phyloP scores from a whole-genome alignment of 2,329 filamentous ascomycete species.

The Chalaropsis thielavioides region DNA sequence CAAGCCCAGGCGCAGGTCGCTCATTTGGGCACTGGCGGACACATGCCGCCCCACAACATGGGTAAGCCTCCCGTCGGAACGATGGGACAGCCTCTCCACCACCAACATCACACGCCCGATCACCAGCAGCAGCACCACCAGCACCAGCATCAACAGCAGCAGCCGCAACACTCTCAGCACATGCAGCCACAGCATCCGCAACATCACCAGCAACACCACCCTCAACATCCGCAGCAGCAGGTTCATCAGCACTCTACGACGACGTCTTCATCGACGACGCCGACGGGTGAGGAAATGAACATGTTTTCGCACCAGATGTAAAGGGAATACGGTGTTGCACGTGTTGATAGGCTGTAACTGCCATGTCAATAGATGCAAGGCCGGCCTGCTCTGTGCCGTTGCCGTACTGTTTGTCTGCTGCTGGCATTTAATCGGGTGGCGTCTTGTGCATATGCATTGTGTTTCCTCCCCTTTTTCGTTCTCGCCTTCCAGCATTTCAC shows the following conservation, averaged over 20 bases:
- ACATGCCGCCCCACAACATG: slow-evolving; percentile 46
- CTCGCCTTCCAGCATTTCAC: slow-evolving; percentile 9
- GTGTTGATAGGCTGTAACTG: neutral
- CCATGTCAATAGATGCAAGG: neutral
- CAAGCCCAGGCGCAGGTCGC: slow-evolving; percentile 10
- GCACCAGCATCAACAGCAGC: slow-evolving; percentile 11
- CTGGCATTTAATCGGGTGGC: neutral
- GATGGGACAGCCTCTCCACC: slow-evolving; percentile 56
- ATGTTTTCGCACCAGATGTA: slow-evolving; percentile 87
- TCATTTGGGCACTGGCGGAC: slow-evolving; percentile 41
- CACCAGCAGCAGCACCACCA: slow-evolving; percentile 44
- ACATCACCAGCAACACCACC: slow-evolving; percentile 14
- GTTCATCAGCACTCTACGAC: slow-evolving; percentile 11
- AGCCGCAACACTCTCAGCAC: slow-evolving; percentile 7
- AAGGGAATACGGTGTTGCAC: slow-evolving; percentile 25
- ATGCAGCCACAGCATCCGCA: slow-evolving; percentile 27
- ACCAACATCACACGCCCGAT: slow-evolving; percentile 40
- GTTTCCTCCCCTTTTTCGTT: neutral
- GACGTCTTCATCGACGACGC: slow-evolving; percentile 16
- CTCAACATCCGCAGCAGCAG: slow-evolving; percentile 16
- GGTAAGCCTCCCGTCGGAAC: slow-evolving; percentile 50
- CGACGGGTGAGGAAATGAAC: slow-evolving; percentile 68
- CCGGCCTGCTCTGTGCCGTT: neutral
- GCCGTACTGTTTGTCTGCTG: neutral
- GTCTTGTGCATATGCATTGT: neutral